Conservation (phyloP, 2,329 filamentous ascomycete species). For the Pseudohalonectria lignicola region DNA sequence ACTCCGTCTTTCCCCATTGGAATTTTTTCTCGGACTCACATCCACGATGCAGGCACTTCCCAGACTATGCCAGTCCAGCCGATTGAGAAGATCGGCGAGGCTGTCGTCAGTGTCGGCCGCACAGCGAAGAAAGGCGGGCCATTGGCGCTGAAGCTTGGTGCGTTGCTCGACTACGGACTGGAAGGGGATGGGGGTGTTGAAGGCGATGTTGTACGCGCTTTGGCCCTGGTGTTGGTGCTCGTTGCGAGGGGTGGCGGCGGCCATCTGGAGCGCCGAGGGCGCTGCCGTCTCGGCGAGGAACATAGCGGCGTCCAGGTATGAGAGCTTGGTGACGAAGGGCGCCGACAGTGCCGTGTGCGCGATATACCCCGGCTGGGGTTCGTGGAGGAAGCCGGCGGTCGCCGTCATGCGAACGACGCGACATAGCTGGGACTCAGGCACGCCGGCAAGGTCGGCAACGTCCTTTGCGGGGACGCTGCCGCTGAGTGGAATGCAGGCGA, state of each 20-base stretch:
- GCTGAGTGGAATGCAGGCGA: constrained; percentile 28
- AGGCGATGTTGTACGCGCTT: constrained; percentile 11
- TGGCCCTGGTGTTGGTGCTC: neutral
- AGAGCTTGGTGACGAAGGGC: constrained; percentile 20
- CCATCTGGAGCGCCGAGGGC: constrained; percentile 23
- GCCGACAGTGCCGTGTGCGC: constrained; percentile 26
- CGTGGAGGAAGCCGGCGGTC: constrained; percentile 21
- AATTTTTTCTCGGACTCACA: too few species aligned
- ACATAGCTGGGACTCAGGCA: constrained; percentile 23
- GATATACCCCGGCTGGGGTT: constrained; percentile 18
- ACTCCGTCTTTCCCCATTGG: too few species aligned
- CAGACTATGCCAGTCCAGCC: constrained; percentile 16
- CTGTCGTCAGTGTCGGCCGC: constrained; percentile 9
- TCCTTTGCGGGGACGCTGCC: constrained; percentile 24
- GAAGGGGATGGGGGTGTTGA: constrained; percentile 10
- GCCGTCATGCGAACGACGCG: constrained; percentile 22
- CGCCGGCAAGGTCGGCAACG: constrained; percentile 25
- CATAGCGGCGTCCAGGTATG: constrained; percentile 23
- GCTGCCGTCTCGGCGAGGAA: constrained; percentile 23
- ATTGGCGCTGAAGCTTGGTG: constrained; percentile 18
- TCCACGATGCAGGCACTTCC: constrained; percentile 16
- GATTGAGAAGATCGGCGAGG: constrained; percentile 12
- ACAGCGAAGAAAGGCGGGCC: constrained; percentile 16
- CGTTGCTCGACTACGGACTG: constrained; percentile 8
- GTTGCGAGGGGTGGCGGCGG: constrained; percentile 11